phyloP scores from a whole-genome alignment of 169 alveolate genomes.

The Plasmodium gonderi region DNA sequence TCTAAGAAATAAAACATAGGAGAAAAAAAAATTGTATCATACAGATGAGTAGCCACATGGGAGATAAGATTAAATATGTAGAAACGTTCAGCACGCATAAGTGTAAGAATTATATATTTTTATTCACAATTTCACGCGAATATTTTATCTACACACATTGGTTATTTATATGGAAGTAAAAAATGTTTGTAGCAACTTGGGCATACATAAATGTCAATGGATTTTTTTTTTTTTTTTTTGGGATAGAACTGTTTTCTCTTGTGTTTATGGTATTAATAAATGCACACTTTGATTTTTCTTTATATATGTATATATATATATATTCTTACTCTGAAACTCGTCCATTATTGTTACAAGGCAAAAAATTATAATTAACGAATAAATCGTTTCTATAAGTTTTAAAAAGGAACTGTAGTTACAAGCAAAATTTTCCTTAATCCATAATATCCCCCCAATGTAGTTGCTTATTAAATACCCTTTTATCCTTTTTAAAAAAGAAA shows the following conservation, averaged over 20 bases:
- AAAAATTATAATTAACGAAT: conserved; percentile 16
- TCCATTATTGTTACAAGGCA: conserved; percentile 40
- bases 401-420: neutral
- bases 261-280: neutral
- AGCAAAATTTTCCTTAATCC: conserved; percentile 19
- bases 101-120: neutral
- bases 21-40: neutral
- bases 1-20: conserved; percentile 15
- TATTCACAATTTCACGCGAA: neutral
- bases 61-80: neutral
- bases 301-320: neutral
- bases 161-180: neutral
- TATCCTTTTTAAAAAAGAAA: neutral
- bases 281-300: neutral
- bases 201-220: neutral
- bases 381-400: conserved; percentile 15
- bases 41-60: neutral
- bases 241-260: neutral
- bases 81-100: neutral
- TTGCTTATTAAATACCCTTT: neutral
- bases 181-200: neutral
- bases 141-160: neutral
- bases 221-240: neutral
- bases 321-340: conserved; percentile 57
- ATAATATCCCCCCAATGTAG: conserved; percentile 16